A percentile compares a stretch with the other conserved stretches of the same genome.
phyloP scores from a whole-genome alignment of 2,329 filamentous ascomycete genomes.

The Coniochaeta sp. region DNA sequence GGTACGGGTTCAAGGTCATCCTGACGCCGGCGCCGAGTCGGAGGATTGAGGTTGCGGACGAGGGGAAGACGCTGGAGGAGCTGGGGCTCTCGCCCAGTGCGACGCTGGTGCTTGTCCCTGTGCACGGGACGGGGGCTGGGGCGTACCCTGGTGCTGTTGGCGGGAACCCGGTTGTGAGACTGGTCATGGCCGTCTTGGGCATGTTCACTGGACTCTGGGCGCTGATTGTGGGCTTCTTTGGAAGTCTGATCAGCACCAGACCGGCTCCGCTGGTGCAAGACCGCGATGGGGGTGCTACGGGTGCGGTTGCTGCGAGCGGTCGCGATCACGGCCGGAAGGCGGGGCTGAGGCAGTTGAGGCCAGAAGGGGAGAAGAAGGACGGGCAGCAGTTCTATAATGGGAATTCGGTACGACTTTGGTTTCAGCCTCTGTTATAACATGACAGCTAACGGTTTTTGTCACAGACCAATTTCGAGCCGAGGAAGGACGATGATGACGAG shows the following conservation, averaged over 20 bases:
- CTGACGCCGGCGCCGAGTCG: conserved; percentile 70
- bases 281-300: conserved; percentile 11
- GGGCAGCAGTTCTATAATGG: conserved; percentile 81
- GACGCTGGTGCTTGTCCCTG: conserved; percentile 73
- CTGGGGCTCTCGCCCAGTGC: conserved; percentile 71
- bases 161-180: conserved; percentile 21
- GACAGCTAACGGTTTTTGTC: conserved; percentile 18
- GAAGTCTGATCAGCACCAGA: conserved; percentile 13
- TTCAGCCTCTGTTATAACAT: no score
- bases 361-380: conserved; percentile 36
- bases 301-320: conserved; percentile 15
- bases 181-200: conserved; percentile 25
- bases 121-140: conserved; percentile 29
- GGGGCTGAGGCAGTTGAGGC: conserved; percentile 42
- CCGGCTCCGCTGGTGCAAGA: conserved; percentile 5
- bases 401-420: conserved; percentile 61
- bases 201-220: conserved; percentile 19
- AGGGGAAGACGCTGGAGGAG: conserved; percentile 57
- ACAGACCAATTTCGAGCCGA: conserved; percentile 63
- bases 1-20: conserved; percentile 76
- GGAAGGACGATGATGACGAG: conserved; percentile 47
- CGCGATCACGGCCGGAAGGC: conserved; percentile 21
- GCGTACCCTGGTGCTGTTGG: conserved; percentile 10
- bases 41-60: conserved; percentile 67
- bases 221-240: conserved; percentile 20